phyloP scores from a whole-genome alignment of 164 flowering plant genomes.

The Macadamia tetraphylla region DNA sequence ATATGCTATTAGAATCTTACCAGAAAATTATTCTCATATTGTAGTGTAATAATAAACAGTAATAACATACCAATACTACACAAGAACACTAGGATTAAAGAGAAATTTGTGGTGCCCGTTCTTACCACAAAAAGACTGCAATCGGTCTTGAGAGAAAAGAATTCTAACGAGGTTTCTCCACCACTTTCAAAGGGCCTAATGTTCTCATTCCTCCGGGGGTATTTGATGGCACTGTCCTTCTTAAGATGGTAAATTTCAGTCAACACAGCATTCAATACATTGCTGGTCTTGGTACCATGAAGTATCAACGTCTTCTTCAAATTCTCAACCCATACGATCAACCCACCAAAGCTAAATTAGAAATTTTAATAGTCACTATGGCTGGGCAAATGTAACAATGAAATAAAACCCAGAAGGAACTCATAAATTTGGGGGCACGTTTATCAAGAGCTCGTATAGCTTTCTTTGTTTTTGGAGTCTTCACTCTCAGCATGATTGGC shows the following conservation, averaged over 20 bases:
- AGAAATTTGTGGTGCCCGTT: background rate
- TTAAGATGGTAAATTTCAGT: slow-evolving; percentile 64
- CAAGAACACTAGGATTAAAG: background rate
- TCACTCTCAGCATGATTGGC: slow-evolving; percentile 29
- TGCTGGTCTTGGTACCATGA: slow-evolving; percentile 83
- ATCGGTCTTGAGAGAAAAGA: slow-evolving; percentile 83
- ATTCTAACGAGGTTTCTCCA: slow-evolving; percentile 86
- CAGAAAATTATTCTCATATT: too few species aligned
- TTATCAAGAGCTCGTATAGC: slow-evolving; percentile 42
- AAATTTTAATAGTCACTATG: background rate
- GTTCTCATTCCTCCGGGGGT: slow-evolving; percentile 60
- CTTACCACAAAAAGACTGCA: slow-evolving; percentile 87
- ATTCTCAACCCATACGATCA: slow-evolving; percentile 53
- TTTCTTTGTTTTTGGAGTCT: slow-evolving; percentile 31
- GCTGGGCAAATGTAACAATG: background rate
- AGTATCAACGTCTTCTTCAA: slow-evolving; percentile 86
- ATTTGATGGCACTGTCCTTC: slow-evolving; percentile 56
- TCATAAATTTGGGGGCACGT: slow-evolving; percentile 51
- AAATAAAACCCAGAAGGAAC: background rate
- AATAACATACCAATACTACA: background rate
- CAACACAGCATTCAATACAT: slow-evolving; percentile 57
- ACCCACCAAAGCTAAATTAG: background rate
- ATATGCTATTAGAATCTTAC: too few species aligned
- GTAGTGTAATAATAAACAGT: too few species aligned
- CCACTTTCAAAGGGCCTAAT: slow-evolving; percentile 88